phyloP scores from a whole-genome alignment of 2,329 filamentous ascomycete genomes.

The Neobulgaria alba region DNA sequence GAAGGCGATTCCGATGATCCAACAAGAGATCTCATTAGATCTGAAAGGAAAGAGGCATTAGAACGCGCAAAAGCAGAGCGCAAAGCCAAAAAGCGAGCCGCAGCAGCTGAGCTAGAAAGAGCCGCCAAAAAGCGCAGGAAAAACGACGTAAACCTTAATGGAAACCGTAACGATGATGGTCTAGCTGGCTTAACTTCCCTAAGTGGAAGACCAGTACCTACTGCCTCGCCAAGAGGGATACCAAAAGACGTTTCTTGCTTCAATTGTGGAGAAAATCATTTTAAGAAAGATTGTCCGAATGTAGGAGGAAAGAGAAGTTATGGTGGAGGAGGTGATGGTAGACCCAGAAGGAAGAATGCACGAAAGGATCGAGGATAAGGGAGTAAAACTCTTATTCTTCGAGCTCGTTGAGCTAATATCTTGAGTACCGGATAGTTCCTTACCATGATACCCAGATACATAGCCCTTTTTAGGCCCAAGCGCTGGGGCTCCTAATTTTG shows the following conservation, averaged over 20 bases:
- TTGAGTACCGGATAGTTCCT: too few relatives aligned
- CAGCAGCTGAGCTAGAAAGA: constrained; percentile 39
- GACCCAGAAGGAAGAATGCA: constrained; percentile 10
- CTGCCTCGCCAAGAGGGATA: too few relatives aligned
- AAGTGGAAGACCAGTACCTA: constrained; percentile 36
- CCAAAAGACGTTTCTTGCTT: constrained; percentile 36
- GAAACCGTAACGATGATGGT: constrained; percentile 59
- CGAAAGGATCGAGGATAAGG: too few relatives aligned
- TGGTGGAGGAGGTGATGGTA: constrained; percentile 17
- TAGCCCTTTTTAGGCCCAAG: too few relatives aligned
- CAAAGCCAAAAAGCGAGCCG: constrained; percentile 39
- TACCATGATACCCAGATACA: too few relatives aligned
- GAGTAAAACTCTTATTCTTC: too few relatives aligned
- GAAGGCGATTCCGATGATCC: constrained; percentile 33
- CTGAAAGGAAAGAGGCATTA: constrained; percentile 36
- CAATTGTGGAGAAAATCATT: constrained; percentile 53
- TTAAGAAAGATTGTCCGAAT: constrained; percentile 45
- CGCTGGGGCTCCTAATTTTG: too few relatives aligned
- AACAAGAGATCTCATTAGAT: constrained; percentile 36
- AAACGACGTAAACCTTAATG: constrained; percentile 59
- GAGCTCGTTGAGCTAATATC: too few relatives aligned
- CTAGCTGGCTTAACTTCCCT: constrained; percentile 55
- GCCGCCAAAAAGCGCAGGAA: constrained; percentile 52
- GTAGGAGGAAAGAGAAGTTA: constrained; percentile 18
- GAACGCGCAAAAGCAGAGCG: constrained; percentile 35